Percentiles rank a stretch among this genome's conserved stretches.
phyloP scores from a whole-genome alignment of 169 alveolate species.

The Cryptosporidium muris region DNA sequence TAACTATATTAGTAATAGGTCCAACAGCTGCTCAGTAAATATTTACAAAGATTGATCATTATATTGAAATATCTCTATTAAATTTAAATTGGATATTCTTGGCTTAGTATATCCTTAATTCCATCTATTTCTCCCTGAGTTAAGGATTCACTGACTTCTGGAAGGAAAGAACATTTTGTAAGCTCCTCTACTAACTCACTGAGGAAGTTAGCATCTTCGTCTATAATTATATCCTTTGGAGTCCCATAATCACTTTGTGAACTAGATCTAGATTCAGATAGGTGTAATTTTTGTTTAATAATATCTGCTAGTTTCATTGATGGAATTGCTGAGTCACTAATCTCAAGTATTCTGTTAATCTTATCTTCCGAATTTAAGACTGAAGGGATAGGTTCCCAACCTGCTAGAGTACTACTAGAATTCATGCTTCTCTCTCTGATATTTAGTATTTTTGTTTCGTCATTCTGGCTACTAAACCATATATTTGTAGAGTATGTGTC shows the following conservation, averaged over 20 bases:
- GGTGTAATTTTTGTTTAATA: slow-evolving; percentile 15
- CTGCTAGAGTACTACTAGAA: background rate
- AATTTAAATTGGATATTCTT: background rate
- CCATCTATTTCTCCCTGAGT: slow-evolving; percentile 62
- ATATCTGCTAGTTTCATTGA: slow-evolving; percentile 27
- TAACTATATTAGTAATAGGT: too few relatives aligned
- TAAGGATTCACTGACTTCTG: background rate
- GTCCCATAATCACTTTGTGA: background rate
- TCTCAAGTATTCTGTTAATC: background rate
- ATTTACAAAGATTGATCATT: too few relatives aligned
- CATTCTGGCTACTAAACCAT: slow-evolving; percentile 25
- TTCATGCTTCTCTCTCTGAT: background rate
- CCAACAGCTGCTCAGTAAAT: too few relatives aligned
- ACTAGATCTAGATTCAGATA: background rate
- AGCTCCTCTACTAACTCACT: slow-evolving; percentile 14
- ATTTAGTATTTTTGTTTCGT: slow-evolving; percentile 18
- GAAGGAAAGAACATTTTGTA: background rate
- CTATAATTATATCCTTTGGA: slow-evolving; percentile 2
- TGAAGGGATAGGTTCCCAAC: background rate
- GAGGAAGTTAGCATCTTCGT: slow-evolving; percentile 22
- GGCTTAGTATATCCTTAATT: slow-evolving; percentile 34
- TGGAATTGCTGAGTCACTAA: background rate
- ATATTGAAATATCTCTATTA: background rate
- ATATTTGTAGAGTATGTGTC: slow-evolving; percentile 23
- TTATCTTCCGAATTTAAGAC: background rate